A percentile compares a stretch with the other conserved stretches of the same genome.
Evolutionary conservation across 768 basidiomycete species (phyloP).

Genomic region (Collybiopsis luxurians): DNA sequence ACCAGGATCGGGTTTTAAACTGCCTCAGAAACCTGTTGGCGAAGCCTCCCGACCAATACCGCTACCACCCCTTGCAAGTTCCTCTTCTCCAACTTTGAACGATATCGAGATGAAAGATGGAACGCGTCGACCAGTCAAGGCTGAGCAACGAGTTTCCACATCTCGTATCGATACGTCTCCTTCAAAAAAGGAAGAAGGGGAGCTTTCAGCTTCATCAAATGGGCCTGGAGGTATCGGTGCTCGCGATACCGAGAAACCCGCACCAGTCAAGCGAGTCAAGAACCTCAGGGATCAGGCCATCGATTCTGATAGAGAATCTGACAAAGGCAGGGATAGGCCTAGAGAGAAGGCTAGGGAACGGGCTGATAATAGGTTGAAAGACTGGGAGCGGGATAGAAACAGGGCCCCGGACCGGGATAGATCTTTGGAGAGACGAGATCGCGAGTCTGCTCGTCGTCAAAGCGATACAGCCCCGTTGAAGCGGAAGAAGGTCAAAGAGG

Average conservation of each 20-base stretch:
- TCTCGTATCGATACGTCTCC: not conserved
- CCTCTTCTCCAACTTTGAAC: not conserved
- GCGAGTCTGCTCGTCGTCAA: not conserved
- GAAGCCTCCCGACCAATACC: not conserved
- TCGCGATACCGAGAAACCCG: not conserved
- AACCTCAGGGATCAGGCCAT: conserved; percentile 22
- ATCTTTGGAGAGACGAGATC: conserved; percentile 12
- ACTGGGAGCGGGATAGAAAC: conserved; percentile 21
- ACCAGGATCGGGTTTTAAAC: conserved; percentile 50
- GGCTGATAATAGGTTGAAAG: conserved; percentile 24
- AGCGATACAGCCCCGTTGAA: conserved; percentile 20
- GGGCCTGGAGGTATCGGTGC: not conserved
- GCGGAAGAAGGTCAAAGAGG: conserved; percentile 33
- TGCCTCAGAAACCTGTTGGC: conserved; percentile 24
- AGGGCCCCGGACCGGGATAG: conserved; percentile 19
- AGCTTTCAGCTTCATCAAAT: conserved; percentile 1
- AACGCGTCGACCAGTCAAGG: not conserved
- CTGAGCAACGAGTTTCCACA: not conserved
- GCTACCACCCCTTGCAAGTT: not conserved
- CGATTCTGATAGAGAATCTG: conserved; percentile 19
- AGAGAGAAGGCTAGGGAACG: conserved; percentile 21
- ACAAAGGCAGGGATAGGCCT: conserved; percentile 18
- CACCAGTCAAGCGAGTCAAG: conserved; percentile 16
- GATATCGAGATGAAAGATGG: conserved; percentile 2
- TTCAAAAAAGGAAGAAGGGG: not conserved